phyloP scores from a whole-genome alignment of 257 asterid species.

The Jasminum sambac region DNA sequence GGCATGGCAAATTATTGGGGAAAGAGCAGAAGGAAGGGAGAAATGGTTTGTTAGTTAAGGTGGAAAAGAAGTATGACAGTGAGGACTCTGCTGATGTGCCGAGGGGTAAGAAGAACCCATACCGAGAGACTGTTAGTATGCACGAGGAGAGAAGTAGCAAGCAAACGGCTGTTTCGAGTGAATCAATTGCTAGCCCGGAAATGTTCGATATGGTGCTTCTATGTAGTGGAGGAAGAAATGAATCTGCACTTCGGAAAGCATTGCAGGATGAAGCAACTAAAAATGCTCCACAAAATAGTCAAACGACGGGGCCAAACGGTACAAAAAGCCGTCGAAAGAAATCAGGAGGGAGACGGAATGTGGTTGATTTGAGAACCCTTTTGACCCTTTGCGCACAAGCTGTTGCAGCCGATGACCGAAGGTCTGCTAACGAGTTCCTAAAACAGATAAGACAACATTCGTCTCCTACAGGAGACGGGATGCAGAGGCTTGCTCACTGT shows the following conservation, averaged over 20 bases:
- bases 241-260: conserved; percentile 66
- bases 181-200: conserved; percentile 54
- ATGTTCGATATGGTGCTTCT: conserved; percentile 69
- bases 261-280: conserved; percentile 49
- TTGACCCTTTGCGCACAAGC: conserved; percentile 81
- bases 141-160: conserved; percentile 59
- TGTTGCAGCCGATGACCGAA: conserved; percentile 68
- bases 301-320: conserved; percentile 38
- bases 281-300: conserved; percentile 27
- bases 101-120: conserved; percentile 64
- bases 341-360: conserved; percentile 41
- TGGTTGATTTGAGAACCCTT: conserved; percentile 69
- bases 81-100: conserved; percentile 31
- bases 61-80: conserved; percentile 30
- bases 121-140: conserved; percentile 35
- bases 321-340: conserved; percentile 58
- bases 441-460: conserved; percentile 66
- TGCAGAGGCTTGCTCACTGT: conserved; percentile 51
- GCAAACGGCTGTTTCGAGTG: conserved; percentile 61
- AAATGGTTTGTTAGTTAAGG: conserved; percentile 27
- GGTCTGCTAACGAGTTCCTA: conserved; percentile 59
- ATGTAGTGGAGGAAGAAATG: conserved; percentile 67
- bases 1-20: conserved; percentile 23
- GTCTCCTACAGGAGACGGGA: conserved; percentile 44
- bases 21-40: conserved; percentile 29